These are phyloP conservation scores for Thelonectria rubi DNA, from an alignment of 2,329 filamentous ascomycete genomes.

Conservation along the genomic window DNA sequence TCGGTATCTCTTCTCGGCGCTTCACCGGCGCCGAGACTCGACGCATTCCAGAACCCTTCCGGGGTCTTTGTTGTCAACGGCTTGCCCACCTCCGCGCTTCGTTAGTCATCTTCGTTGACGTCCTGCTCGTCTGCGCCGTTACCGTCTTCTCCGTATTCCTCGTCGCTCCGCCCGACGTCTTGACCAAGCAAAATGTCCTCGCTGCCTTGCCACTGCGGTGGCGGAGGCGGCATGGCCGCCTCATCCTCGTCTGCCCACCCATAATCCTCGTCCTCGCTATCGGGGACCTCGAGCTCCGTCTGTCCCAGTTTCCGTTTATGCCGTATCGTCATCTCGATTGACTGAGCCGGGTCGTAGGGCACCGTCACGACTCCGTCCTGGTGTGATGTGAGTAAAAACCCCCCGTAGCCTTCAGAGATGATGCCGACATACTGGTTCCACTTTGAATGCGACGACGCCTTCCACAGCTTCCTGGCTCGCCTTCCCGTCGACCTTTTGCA, in stretches of 20 bases:
- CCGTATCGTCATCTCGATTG: constrained; percentile 46
- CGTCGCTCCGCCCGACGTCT: constrained; percentile 53
- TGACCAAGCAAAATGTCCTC: constrained; percentile 68
- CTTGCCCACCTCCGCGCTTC: constrained; percentile 32
- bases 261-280: constrained; percentile 75
- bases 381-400: constrained; percentile 35
- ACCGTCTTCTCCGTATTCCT: constrained; percentile 37
- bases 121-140: constrained; percentile 30
- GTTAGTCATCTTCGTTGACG: constrained; percentile 35
- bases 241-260: constrained; percentile 76
- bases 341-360: constrained; percentile 52
- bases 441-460: constrained; percentile 58
- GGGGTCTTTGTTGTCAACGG: constrained; percentile 26
- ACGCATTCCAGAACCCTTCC: constrained; percentile 32
- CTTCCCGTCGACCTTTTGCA: constrained; percentile 72
- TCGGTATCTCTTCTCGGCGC: constrained; percentile 42
- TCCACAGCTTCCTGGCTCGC: constrained; percentile 51
- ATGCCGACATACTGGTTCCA: constrained; percentile 53
- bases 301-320: constrained; percentile 72
- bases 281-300: constrained; percentile 66
- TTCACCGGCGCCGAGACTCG: constrained; percentile 44
- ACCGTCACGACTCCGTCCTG: constrained; percentile 56
- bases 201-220: constrained; percentile 74
- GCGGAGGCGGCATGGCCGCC: constrained; percentile 65
- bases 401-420: constrained; percentile 25